Conservation (phyloP, 1,139 yeast genomes). For the Taphrina flavorubra region DNA sequence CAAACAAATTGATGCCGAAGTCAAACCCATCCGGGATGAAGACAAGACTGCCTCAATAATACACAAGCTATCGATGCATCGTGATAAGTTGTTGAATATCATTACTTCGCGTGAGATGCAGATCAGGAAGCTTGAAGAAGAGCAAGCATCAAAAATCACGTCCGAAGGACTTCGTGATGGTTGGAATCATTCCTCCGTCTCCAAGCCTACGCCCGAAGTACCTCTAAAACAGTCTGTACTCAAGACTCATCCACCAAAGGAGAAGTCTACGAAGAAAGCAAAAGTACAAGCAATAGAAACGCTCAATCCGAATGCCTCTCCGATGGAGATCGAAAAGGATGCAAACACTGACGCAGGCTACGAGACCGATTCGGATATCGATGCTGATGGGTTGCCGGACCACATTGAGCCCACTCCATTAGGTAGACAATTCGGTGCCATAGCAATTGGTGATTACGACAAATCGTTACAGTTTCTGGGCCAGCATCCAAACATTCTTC, state of each 20-base stretch:
- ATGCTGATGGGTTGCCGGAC: slow-evolving; percentile 50
- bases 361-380: slow-evolving; percentile 34
- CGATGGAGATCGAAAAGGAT: slow-evolving; percentile 44
- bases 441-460: slow-evolving; percentile 59
- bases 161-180: slow-evolving; percentile 95
- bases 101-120: slow-evolving; percentile 68
- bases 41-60: slow-evolving; percentile 47
- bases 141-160: slow-evolving; percentile 75
- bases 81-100: slow-evolving; percentile 51
- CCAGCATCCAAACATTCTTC: slow-evolving; percentile 68
- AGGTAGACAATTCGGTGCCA: slow-evolving; percentile 68
- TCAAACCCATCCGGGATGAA: slow-evolving; percentile 53
- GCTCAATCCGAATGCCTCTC: slow-evolving; percentile 49
- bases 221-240: slow-evolving; percentile 44
- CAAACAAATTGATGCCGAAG: slow-evolving; percentile 67
- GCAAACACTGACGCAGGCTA: slow-evolving; percentile 41
- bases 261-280: slow-evolving; percentile 16
- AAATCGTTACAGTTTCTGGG: slow-evolving; percentile 62
- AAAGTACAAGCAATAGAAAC: slow-evolving; percentile 52
- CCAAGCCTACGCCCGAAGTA: slow-evolving; percentile 54
- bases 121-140: slow-evolving; percentile 69
- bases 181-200: slow-evolving; percentile 81
- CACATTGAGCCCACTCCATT: slow-evolving; percentile 64
- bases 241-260: slow-evolving; percentile 33
- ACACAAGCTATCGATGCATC: slow-evolving; percentile 51